A percentile compares a stretch with the other conserved stretches of the same genome.
phyloP scores from a whole-genome alignment of 2,329 filamentous ascomycete species.

The Talaromyces sp. region DNA sequence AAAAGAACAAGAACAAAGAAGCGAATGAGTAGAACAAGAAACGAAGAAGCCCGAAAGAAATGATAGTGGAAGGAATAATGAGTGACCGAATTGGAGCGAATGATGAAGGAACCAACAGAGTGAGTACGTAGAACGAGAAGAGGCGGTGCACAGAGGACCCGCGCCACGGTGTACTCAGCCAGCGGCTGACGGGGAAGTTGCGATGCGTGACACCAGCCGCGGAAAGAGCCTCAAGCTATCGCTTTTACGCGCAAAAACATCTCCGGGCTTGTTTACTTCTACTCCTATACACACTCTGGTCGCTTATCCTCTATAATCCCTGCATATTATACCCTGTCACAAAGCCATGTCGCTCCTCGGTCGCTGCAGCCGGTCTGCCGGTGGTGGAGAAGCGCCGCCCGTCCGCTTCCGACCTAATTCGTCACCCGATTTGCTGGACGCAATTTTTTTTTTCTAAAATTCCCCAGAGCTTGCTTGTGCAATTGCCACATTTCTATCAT shows the following conservation, averaged over 20 bases:
- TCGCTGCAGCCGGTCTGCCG: constrained; percentile 3
- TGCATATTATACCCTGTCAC: neutral
- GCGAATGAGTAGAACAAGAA: neutral
- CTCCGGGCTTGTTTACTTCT: neutral
- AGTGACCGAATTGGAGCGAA: neutral
- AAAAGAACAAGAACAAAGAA: neutral
- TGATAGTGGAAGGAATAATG: neutral
- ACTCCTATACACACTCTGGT: neutral
- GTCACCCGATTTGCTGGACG: constrained; percentile 20
- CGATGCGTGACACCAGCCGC: neutral
- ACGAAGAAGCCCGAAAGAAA: neutral
- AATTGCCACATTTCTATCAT: constrained; percentile 8
- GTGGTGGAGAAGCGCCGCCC: constrained; percentile 19
- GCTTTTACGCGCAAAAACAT: neutral
- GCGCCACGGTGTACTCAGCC: neutral
- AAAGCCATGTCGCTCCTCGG: neutral
- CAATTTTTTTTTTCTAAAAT: constrained; percentile 38
- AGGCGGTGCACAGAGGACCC: neutral
- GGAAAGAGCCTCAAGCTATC: neutral
- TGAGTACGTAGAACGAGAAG: neutral
- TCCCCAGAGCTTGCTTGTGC: constrained; percentile 22
- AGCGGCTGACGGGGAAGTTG: neutral
- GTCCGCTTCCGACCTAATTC: constrained; percentile 36
- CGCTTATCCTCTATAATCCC: neutral
- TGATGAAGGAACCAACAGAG: neutral